Evolutionary conservation across 2,329 filamentous ascomycete genomes (phyloP).

Genomic region (Stromatinia cepivora): DNA sequence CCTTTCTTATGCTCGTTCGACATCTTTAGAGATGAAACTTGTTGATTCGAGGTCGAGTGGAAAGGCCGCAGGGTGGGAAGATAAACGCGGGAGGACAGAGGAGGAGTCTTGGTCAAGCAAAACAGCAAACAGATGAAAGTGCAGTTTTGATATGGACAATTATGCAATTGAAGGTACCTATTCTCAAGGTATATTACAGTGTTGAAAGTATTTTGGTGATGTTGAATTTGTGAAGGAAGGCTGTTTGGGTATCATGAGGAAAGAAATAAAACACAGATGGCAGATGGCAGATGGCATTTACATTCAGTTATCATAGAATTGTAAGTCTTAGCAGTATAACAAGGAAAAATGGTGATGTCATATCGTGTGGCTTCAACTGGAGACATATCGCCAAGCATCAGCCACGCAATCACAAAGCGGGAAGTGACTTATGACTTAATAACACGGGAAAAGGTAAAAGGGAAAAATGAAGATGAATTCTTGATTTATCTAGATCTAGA

Average conservation of each 20-base stretch:
- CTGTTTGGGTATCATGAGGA: not conserved
- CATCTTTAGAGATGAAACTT: not conserved
- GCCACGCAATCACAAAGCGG: constrained; percentile 12
- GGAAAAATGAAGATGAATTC: not conserved
- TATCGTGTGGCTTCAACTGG: constrained; percentile 7
- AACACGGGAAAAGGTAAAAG: too few relatives aligned
- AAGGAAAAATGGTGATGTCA: constrained; percentile 16
- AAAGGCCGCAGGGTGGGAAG: not conserved
- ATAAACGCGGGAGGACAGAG: not conserved
- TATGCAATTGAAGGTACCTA: not conserved
- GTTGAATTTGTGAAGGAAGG: not conserved
- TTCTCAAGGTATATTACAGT: not conserved
- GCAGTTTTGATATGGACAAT: not conserved
- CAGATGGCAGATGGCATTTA: not conserved
- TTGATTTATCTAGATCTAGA: not conserved
- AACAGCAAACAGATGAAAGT: not conserved
- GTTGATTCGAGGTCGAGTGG: not conserved
- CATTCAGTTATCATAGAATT: not conserved
- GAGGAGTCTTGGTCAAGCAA: not conserved
- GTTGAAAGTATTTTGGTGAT: not conserved
- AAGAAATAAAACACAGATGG: not conserved
- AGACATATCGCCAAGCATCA: constrained; percentile 10
- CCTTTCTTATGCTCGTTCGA: constrained; percentile 25
- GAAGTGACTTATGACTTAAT: constrained; percentile 2
- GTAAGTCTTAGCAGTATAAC: not conserved